Conservation (phyloP, 345 rosid species). For the Triadica sebifera region DNA sequence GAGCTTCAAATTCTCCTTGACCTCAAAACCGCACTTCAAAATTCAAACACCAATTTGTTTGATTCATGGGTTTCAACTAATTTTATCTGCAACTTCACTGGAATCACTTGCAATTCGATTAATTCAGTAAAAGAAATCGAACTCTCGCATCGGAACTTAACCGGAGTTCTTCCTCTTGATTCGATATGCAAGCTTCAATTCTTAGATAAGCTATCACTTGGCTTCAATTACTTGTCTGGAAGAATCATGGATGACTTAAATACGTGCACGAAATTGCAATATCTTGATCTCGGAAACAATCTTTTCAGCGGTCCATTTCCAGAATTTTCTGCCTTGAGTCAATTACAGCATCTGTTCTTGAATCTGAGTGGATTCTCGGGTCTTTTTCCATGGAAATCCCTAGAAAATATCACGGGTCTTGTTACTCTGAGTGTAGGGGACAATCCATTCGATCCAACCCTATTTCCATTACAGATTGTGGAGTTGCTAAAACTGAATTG, state of each 20-base stretch:
- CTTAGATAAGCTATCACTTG: slow-evolving; percentile 65
- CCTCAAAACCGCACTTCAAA: slow-evolving; percentile 40
- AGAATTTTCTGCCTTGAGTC: slow-evolving; percentile 44
- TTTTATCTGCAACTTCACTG: slow-evolving; percentile 48
- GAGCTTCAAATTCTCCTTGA: slow-evolving; percentile 53
- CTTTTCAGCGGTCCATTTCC: slow-evolving; percentile 61
- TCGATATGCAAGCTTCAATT: slow-evolving; percentile 55
- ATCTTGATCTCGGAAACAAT: slow-evolving; percentile 78
- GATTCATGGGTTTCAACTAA: slow-evolving; percentile 48
- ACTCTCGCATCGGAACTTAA: slow-evolving; percentile 47
- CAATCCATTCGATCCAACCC: slow-evolving; percentile 43
- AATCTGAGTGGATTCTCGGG: slow-evolving; percentile 65
- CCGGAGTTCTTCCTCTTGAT: slow-evolving; percentile 50
- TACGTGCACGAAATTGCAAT: slow-evolving; percentile 49
- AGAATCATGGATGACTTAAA: slow-evolving; percentile 34
- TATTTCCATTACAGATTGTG: slow-evolving; percentile 48
- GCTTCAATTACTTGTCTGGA: slow-evolving; percentile 57
- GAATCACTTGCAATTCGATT: slow-evolving; percentile 52
- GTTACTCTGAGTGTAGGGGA: slow-evolving; percentile 65
- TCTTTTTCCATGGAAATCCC: slow-evolving; percentile 68
- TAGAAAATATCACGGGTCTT: slow-evolving; percentile 47
- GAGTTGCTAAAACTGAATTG: slow-evolving; percentile 47
- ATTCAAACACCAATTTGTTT: slow-evolving; percentile 33
- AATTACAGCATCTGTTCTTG: slow-evolving; percentile 50
- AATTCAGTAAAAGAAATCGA: slow-evolving; percentile 58